Base-by-base conservation (phyloP, 2,329 filamentous ascomycete species). In the Orbilia oligospora region DNA sequence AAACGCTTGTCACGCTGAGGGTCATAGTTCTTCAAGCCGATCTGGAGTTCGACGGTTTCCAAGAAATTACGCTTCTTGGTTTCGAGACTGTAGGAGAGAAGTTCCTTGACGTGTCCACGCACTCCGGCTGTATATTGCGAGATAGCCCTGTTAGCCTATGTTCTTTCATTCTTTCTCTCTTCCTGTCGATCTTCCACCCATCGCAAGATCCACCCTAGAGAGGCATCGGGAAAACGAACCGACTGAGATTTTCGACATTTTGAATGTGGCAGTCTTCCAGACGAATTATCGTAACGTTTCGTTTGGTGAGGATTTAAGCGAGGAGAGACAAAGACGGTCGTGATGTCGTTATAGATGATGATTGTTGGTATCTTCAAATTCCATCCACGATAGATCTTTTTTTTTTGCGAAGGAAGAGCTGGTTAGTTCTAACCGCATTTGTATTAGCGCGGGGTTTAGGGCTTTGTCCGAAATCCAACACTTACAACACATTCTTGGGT, bases 1-100 rank as follows among this genome's bases (percentile, higher is more conserved):
- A 99, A 99, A 97, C 95, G 95, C 95, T 99, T 99, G 90, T 99
- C 96, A 93, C 96, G 95, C 92, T 98, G 90, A 85, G 96, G 95
- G 87, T 99, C 93, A 89, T 97, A 97, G 92, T 97, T 97, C 92
- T 97, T 97, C 86, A 97, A 91, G 87, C 93, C 93, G 89, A 97
- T 96, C 87, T 93, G 90, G 83, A 92, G 91, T 87, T 94, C 92
- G 86, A 97, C 93, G 85, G 93, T 95, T 89, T 96, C 93, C 86
- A 97, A 90, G 89, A 97, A 97, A 91, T 97, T 97, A 84, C 94
- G 90, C 92, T 97, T 97, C 92, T 97, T 97, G 87, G 92, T 93
- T 87, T 97, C 91, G 84, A 89, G 89, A 86, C 92, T 97, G 92
- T 98, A 98, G 85, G 97, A 91, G 84, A 99, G 92, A 85, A 99